A percentile compares a stretch with the other conserved stretches of the same genome.
These are phyloP conservation scores for Mycena leptocephala DNA, from an alignment of 768 basidiomycete species.

Conservation along the genomic window DNA sequence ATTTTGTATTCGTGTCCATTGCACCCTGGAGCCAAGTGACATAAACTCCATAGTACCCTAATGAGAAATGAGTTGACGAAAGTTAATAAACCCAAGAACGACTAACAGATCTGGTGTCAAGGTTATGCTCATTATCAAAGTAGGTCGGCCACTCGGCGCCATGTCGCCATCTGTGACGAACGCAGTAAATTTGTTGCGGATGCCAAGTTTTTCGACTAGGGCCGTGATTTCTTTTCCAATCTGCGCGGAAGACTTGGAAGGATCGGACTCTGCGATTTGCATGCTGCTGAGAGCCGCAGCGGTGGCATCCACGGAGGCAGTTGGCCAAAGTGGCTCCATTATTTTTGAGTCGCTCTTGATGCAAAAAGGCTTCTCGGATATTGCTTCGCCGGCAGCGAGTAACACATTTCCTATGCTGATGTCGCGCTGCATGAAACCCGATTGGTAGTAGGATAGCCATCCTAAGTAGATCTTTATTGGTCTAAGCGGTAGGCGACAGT, in stretches of 20 bases:
- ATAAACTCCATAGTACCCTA: slow-evolving; percentile 36
- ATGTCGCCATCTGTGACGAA: slow-evolving; percentile 36
- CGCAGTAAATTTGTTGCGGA: neutral
- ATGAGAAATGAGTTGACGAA: neutral
- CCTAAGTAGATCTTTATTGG: slow-evolving; percentile 5
- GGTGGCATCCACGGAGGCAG: neutral
- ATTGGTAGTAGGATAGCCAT: slow-evolving; percentile 17
- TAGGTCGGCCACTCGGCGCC: slow-evolving; percentile 26
- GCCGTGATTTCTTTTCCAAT: neutral
- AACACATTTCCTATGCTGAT: slow-evolving; percentile 34
- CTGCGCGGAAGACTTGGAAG: neutral
- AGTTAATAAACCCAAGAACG: neutral
- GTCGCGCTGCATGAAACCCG: slow-evolving; percentile 25
- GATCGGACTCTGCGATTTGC: neutral
- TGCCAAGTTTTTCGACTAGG: neutral
- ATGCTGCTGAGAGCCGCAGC: neutral
- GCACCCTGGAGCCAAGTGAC: slow-evolving; percentile 20
- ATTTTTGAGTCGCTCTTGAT: neutral
- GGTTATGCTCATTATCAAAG: neutral
- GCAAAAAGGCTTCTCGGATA: neutral
- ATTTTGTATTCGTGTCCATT: neutral
- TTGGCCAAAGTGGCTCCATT: neutral
- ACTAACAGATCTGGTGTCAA: slow-evolving; percentile 10
- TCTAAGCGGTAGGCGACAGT: neutral
- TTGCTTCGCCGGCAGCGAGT: neutral